Evolutionary conservation across 139 green algal species (phyloP), one percentile per base, ranked within the genome.

Genomic region (Nannochloris sp.): DNA sequence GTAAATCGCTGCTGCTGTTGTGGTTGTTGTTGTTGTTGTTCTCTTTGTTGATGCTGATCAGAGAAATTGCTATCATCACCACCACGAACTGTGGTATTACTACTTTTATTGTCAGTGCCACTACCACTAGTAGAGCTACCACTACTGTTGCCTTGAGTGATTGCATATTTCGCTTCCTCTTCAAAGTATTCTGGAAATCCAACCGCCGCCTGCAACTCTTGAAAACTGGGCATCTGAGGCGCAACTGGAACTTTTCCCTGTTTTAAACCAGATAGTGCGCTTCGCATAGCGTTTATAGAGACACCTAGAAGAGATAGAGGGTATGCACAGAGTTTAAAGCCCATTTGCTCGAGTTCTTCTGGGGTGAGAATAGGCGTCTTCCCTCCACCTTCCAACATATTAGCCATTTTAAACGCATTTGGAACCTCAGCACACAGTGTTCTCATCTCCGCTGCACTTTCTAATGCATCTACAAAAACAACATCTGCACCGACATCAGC

Each of bases 381-480:
- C 47, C 93, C 93, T 35, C 90, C 90, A 5, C 91, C 92, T 64
- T 98, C 92, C 14, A 98, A 74, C 82, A 95, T 97, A 80, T 92
- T 96, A 23, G 91, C 92, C 85, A 95, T 95, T 79, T 62, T 77
- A 67, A 68, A 32, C 2, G 45, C 60, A 3, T 44, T 44, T 3
- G 31, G n/a, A 19, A 68, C 55, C 6, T 27, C 14, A 13, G 27
- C 73, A 83, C 42, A 97, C 82, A 1, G 73, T 67, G 38, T 14
- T 23, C 38, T 32, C 92, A 98, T 95, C 65, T 98, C 92, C 9
- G 80, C 88, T 33, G 72, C 79, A 3, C 62, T 84, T 58, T 81
- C 82, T 61, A 98, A 75, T 7, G 93, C 93, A 55, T 98, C 93
- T 33, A 98, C 89, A 74, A 98, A 98, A 4, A 98, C 61, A 14